phyloP scores from a whole-genome alignment of 257 asterid genomes.

The Penstemon eatonii region DNA sequence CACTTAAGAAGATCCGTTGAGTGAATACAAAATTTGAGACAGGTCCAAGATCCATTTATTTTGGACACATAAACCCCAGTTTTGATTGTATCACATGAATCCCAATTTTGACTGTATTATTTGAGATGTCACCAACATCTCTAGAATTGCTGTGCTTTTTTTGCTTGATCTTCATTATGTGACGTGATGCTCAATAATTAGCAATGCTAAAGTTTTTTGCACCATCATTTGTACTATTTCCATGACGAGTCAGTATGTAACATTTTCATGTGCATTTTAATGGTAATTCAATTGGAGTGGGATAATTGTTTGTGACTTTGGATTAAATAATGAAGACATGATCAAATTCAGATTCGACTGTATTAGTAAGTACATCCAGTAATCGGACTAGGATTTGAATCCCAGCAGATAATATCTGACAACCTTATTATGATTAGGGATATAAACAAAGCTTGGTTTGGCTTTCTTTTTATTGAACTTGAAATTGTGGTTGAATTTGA shows the following conservation, averaged over 20 bases:
- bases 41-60: neutral
- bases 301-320: neutral
- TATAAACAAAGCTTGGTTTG: neutral
- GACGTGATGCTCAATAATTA: too few relatives aligned
- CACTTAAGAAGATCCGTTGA: conserved; percentile 51
- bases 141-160: neutral
- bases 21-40: neutral
- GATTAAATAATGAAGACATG: neutral
- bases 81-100: neutral
- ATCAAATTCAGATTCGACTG: neutral
- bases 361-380: neutral
- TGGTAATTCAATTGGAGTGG: neutral
- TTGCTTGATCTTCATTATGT: too few relatives aligned
- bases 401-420: neutral
- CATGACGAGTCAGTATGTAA: neutral
- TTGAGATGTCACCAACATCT: neutral
- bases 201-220: neutral
- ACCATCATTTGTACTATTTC: neutral
- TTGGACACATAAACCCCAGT: neutral
- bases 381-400: neutral
- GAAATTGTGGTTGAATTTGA: too few relatives aligned
- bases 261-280: neutral
- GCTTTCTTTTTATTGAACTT: neutral
- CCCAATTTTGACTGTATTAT: neutral
- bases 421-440: too few relatives aligned